Base-by-base conservation (phyloP, 495 filamentous ascomycete genomes). In the Aspergillus sparsus region DNA sequence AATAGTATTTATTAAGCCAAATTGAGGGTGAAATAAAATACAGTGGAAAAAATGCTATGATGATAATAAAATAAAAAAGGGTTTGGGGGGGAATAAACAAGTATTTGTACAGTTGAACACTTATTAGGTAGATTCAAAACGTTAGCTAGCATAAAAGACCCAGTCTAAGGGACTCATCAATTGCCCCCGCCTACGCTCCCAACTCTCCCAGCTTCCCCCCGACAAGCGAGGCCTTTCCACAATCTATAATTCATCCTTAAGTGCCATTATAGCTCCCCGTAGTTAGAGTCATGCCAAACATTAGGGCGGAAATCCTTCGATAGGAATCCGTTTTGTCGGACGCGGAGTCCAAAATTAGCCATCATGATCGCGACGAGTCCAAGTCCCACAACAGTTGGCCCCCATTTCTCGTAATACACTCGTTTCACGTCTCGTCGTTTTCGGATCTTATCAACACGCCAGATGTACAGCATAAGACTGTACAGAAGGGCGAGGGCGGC, bases 321-420 rank as follows among this genome's bases (percentile, higher is more conserved):
- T 58, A 68, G 63, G 47, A 78, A 77, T 1, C 71, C 73, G n/a
- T 70, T 66, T 37, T 74, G 64, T 8, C 68, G 69, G 8, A 74
- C 63, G 1, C 76, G 68, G 49, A 80, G 37, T 2, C 49, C 89
- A 77, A 96, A 94, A 72, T 93, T 96, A 39, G 95, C 66, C 32
- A 82, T 76, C 32, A 96, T 82, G 7, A 92, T 88, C 0, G 80
- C 77, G 15, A 96, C 80, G 53, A 98, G 74, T 27, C 87, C 82
- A 11, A 76, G 59, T 59, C 90, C 93, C n/a, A 98, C 77, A n/a
- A 88, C 68, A 5, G 81, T 93, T 5, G 94, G 94, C 0, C 94
- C 94, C 76, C 83, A 87, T 63, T 85, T 86, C 69, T 98, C 94
- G 70, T 98, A 92, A 77, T 95, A 98, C 0, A 79, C 74, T 7